These are phyloP conservation scores for Heritiera fomes DNA, from an alignment of 345 rosid species.

Conservation along the genomic window DNA sequence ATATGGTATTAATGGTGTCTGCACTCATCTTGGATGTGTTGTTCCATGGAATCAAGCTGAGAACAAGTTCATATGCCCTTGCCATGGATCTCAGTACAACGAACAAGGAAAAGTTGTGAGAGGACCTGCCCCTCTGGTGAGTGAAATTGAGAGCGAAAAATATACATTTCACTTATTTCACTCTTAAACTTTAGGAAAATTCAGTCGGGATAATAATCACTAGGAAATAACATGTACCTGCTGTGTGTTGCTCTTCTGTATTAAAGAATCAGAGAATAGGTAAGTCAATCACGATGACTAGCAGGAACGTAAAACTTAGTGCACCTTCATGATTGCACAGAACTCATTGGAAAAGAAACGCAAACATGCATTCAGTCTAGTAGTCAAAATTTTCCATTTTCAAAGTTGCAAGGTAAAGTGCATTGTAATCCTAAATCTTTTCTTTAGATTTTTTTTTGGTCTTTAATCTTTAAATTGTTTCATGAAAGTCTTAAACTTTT, in stretches of 20 bases:
- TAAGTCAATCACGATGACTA: background rate
- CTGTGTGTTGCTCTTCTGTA: background rate
- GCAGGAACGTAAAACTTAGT: background rate
- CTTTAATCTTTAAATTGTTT: too few species aligned
- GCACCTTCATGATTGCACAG: too few species aligned
- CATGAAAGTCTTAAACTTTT: too few species aligned
- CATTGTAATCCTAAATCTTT: too few species aligned
- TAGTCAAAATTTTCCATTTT: background rate
- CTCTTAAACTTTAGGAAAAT: background rate
- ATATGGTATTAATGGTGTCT: slow-evolving; percentile 78
- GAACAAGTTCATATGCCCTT: slow-evolving; percentile 93
- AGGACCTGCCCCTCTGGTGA: slow-evolving; percentile 97
- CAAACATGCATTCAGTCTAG: too few species aligned
- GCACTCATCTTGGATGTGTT: slow-evolving; percentile 96
- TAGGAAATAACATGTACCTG: background rate
- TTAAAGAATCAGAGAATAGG: background rate
- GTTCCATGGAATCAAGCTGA: slow-evolving; percentile 90
- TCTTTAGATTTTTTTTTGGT: too few species aligned
- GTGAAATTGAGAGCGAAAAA: slow-evolving; percentile 16
- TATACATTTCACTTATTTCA: background rate
- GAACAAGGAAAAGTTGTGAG: slow-evolving; percentile 93
- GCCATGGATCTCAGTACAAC: slow-evolving; percentile 99
- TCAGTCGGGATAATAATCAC: background rate
- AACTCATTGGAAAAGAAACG: background rate
- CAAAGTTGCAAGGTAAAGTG: too few species aligned